These are phyloP conservation scores for Leishmania tropica DNA, from an alignment of 208 protist genomes.

Conservation along the genomic window DNA sequence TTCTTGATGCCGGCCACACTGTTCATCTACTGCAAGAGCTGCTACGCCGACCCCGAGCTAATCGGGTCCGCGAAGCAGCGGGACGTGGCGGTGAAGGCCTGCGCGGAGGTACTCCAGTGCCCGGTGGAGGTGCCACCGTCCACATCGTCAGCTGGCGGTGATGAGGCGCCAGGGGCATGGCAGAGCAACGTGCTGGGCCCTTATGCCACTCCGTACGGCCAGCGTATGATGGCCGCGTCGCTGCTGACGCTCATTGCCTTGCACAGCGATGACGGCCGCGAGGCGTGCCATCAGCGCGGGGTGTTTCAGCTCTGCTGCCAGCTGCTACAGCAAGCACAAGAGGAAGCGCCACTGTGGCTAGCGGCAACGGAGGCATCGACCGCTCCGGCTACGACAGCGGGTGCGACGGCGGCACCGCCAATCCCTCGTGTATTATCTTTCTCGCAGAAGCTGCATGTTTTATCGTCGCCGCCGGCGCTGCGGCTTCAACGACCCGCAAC, in stretches of 20 bases:
- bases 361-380: conserved; percentile 8
- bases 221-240: conserved; percentile 66
- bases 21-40: conserved; percentile 87
- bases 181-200: conserved; percentile 66
- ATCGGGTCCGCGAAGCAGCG: conserved; percentile 59
- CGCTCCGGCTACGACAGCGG: neutral
- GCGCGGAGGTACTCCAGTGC: conserved; percentile 59
- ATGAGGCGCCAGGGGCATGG: conserved; percentile 55
- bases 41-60: conserved; percentile 78
- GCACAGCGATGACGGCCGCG: conserved; percentile 51
- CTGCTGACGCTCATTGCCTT: conserved; percentile 65
- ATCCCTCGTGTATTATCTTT: conserved; percentile 7
- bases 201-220: conserved; percentile 59
- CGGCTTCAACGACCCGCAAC: neutral
- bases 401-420: neutral
- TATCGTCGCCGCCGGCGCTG: neutral
- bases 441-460: neutral
- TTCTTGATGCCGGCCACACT: conserved; percentile 80
- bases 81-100: conserved; percentile 48
- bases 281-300: conserved; percentile 48
- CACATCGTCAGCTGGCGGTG: neutral
- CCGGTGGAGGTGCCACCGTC: conserved; percentile 46
- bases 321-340: conserved; percentile 43
- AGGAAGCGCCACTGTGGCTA: conserved; percentile 24
- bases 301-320: conserved; percentile 71